phyloP scores from a whole-genome alignment of 495 filamentous ascomycete species.

The Aspergillus bridgeri region DNA sequence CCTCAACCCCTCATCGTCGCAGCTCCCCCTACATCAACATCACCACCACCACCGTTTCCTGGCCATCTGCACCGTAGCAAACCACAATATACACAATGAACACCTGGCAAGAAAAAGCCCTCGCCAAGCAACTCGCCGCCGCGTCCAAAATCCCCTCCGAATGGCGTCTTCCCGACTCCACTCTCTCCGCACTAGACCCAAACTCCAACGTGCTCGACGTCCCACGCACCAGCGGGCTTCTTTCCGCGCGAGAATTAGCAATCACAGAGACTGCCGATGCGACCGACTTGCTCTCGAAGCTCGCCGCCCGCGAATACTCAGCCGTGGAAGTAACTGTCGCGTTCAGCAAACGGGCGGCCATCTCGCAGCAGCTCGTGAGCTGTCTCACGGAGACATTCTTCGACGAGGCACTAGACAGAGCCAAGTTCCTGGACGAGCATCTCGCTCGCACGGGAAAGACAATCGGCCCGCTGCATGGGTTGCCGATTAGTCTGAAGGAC shows the following conservation, averaged over 20 bases:
- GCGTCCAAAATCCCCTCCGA: slow-evolving; percentile 41
- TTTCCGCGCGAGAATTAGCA: slow-evolving; percentile 45
- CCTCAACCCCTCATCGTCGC: not conserved
- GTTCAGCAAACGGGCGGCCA: slow-evolving; percentile 52
- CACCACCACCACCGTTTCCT: no score
- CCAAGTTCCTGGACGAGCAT: slow-evolving; percentile 33
- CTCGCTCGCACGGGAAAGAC: slow-evolving; percentile 29
- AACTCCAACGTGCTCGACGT: slow-evolving; percentile 30
- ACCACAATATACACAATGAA: not conserved
- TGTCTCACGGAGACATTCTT: slow-evolving; percentile 61
- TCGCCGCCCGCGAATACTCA: slow-evolving; percentile 34
- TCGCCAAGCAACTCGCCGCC: slow-evolving; percentile 35
- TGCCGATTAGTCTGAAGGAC: slow-evolving; percentile 66
- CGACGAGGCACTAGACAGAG: slow-evolving; percentile 28
- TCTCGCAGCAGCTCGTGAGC: slow-evolving; percentile 38
- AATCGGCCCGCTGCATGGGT: slow-evolving; percentile 58
- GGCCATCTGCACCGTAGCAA: no score
- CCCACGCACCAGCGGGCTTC: slow-evolving; percentile 39
- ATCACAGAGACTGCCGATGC: slow-evolving; percentile 55
- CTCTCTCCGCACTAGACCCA: slow-evolving; percentile 12
- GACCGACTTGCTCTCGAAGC: slow-evolving; percentile 29
- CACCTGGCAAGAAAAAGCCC: slow-evolving; percentile 22
- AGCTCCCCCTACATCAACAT: not conserved
- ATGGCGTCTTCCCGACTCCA: slow-evolving; percentile 31
- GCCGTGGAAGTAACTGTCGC: slow-evolving; percentile 49